phyloP scores from a whole-genome alignment of 495 filamentous ascomycete genomes.

The Daldinia caldariorum region DNA sequence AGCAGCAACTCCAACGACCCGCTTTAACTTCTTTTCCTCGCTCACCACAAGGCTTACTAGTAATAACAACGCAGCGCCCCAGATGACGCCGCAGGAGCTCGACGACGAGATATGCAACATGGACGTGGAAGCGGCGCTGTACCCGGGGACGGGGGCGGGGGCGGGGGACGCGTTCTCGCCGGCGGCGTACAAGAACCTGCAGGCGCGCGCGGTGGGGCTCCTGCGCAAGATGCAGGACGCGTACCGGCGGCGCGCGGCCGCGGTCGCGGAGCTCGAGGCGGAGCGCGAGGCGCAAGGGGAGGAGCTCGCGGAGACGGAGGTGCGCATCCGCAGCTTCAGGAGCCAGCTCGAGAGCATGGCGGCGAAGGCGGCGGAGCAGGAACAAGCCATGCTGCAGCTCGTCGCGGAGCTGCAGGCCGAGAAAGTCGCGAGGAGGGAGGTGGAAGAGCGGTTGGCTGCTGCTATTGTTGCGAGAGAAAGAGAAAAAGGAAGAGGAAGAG shows the following conservation, averaged over 20 bases:
- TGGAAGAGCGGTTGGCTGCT: constrained; percentile 38
- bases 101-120: constrained; percentile 73
- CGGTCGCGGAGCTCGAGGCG: constrained; percentile 66
- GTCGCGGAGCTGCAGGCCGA: constrained; percentile 72
- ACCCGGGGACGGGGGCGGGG: constrained; percentile 42
- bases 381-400: constrained; percentile 69
- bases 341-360: constrained; percentile 82
- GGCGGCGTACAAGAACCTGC: constrained; percentile 74
- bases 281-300: constrained; percentile 74
- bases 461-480: no score
- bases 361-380: constrained; percentile 70
- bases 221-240: constrained; percentile 73
- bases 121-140: constrained; percentile 71
- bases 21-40: constrained; percentile 51
- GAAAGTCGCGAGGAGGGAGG: constrained; percentile 62
- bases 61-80: constrained; percentile 26
- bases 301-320: constrained; percentile 79
- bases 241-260: constrained; percentile 69
- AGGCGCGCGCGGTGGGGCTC: constrained; percentile 72
- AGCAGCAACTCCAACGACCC: constrained; percentile 45
- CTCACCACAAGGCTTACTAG: constrained; percentile 54
- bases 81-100: constrained; percentile 20
- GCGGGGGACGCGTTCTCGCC: constrained; percentile 65
- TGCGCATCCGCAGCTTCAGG: constrained; percentile 71
- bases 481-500: constrained; percentile 62